A percentile compares a stretch with the other conserved stretches of the same genome.
These are phyloP conservation scores for Kwoniella dendrophila DNA, from an alignment of 768 basidiomycete genomes.

Conservation along the genomic window DNA sequence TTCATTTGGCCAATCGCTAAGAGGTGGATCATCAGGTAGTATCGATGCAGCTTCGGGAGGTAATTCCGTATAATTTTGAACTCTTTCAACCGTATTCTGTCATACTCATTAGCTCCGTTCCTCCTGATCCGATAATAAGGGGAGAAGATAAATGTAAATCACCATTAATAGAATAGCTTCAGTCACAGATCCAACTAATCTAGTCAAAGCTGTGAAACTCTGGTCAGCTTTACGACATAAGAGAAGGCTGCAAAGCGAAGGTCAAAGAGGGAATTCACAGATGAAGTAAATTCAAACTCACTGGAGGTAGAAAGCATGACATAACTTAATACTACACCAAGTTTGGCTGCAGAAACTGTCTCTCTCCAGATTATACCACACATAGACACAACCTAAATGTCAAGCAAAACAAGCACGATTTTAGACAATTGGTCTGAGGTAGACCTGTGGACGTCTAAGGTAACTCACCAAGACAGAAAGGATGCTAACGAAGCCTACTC, in stretches of 20 bases:
- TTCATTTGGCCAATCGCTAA: constrained; percentile 68
- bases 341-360: constrained; percentile 64
- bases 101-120: not conserved
- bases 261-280: not conserved
- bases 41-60: constrained; percentile 69
- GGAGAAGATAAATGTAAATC: not conserved
- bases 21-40: constrained; percentile 60
- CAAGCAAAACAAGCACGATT: not conserved
- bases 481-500: constrained; percentile 69
- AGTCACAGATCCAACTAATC: not conserved
- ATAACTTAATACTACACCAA: constrained; percentile 61
- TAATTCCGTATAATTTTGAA: constrained; percentile 73
- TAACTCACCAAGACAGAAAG: constrained; percentile 61
- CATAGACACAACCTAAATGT: constrained; percentile 62
- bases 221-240: not conserved
- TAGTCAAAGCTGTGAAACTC: not conserved
- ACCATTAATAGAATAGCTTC: constrained; percentile 9
- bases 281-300: not conserved
- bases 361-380: constrained; percentile 68
- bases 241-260: not conserved
- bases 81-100: constrained; percentile 72
- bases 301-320: not conserved
- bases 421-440: not conserved
- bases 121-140: not conserved
- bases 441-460: not conserved